Base-by-base conservation (phyloP, 768 basidiomycete species). In the Hericium rajendrae region DNA sequence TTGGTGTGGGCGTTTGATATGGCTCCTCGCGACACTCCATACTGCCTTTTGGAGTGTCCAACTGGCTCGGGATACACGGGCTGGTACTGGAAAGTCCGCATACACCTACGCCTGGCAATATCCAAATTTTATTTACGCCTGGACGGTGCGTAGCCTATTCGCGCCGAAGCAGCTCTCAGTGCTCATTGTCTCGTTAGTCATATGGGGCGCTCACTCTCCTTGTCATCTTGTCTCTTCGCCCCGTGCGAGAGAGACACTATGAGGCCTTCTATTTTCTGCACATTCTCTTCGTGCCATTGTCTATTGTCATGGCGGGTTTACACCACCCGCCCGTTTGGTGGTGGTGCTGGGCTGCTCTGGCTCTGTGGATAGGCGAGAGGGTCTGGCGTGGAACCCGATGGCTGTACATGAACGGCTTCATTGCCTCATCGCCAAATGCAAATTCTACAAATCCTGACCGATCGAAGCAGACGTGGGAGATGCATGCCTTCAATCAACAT, bases 21-120 rank as follows among this genome's bases (percentile, higher is more conserved):
- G 85, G 82, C 66, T 82, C 50, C 67, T 86, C 54, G 77, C 79
- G 6, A 67, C 77, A 3, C 61, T 81, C 2, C 88, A 91, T 67
- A 81, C 84, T 37, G 73, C 70, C 2, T 70, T 85, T 1, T 91
- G 88, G 89, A 82, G 80, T 57, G 75, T 85, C 6, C 84, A 90
- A 65, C 72, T 91, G 46, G 67, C 69, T 41, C 71, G 67, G 13
- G 86, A 90, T 58, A 71, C 68, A 58, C 72, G 79, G 22, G 62
- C 65, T 13, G 71, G 60, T 40, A 77, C 74, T 10, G 74, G 72
- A 57, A 75, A 70, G 54, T 54, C 70, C 15, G 79, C 74, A 22
- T 78, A 76, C 66, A 59, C 72, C 46, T 77, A 80, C 58, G 79
- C 83, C 18, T 86, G 78, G 75, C 68, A 72, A 22, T 86, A 84